phyloP scores from a whole-genome alignment of 306 rosid species.

The Acacia crassicarpa region DNA sequence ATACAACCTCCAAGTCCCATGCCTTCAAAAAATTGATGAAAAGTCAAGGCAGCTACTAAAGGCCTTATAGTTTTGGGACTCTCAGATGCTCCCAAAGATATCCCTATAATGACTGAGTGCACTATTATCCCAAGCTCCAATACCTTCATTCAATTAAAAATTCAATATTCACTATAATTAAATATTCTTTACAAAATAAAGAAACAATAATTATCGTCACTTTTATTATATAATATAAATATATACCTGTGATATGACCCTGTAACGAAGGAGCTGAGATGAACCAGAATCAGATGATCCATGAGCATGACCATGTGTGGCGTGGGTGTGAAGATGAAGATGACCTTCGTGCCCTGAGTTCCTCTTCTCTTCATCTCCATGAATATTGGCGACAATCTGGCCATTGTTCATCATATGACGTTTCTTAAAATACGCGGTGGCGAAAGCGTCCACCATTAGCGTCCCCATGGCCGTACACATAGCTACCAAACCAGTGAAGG shows the following conservation, averaged over 20 bases:
- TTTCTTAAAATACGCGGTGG: constrained; percentile 56
- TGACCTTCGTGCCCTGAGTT: constrained; percentile 40
- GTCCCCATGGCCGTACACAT: constrained; percentile 77
- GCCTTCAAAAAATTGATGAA: constrained; percentile 91
- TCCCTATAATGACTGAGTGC: constrained; percentile 79
- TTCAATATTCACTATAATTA: too few relatives aligned
- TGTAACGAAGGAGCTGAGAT: constrained; percentile 59
- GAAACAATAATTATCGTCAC: neutral
- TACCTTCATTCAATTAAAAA: constrained; percentile 36
- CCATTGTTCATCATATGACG: neutral
- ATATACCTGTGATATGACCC: constrained; percentile 69
- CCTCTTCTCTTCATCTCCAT: constrained; percentile 40
- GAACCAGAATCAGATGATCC: constrained; percentile 35
- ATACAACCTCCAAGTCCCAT: constrained; percentile 92
- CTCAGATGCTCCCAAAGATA: constrained; percentile 75
- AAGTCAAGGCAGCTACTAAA: constrained; percentile 66
- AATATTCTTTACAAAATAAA: too few relatives aligned
- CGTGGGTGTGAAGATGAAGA: constrained; percentile 50
- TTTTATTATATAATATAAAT: neutral
- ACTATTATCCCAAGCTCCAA: constrained; percentile 82
- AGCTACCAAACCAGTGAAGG: constrained; percentile 84
- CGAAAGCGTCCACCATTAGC: constrained; percentile 72
- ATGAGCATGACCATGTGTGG: constrained; percentile 71
- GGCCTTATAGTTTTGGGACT: constrained; percentile 67
- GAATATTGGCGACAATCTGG: neutral